Evolutionary conservation across 768 basidiomycete genomes (phyloP), one percentile per base, ranked within the genome.

Genomic region (Kwoniella mangroviensis): DNA sequence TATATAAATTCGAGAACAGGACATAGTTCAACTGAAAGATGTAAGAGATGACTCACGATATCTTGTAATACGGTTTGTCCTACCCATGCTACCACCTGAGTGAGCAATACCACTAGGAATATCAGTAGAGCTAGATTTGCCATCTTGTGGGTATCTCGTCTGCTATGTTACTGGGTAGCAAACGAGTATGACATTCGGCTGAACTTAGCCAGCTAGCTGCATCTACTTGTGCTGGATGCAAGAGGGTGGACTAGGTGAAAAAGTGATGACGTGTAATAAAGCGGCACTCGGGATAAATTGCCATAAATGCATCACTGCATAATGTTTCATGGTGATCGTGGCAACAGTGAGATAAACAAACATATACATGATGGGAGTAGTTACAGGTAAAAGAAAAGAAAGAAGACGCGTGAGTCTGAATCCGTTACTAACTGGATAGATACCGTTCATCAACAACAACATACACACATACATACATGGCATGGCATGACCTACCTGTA

Each of bases 71-170:
- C 92, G 21, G 90, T 87, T 81, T 93, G 88, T 55, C 94, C 94
- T 62, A 96, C 87, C 94, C 93, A 95, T 59, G 90, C 88, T 70
- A 96, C 87, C 75, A 93, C 86, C 81, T 95, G 90, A 2, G 92
- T 91, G 63, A 92, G 72, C 76, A 96, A 89, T 41, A 92, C 92
- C 63, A 94, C 87, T 19, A 87, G 82, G 79, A 98, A 93, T 70
- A 96, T 91, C 26, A 91, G 88, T 65, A 94, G 76, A 52, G 94
- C 88, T 67, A 95, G 88, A 54, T 83, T 79, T 21, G 68, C 66
- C 69, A 70, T 70, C 12, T 52, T 54, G 3, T 24, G 24, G 11
- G 24, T 54, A 19, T 54, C n/a, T 19, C 24, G 34, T 21, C 53
- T 12, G 6, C 15, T 54, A 22, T 54, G 53, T 54, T 4, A 24